phyloP scores from a whole-genome alignment of 805 yeast species.

The Diddensiella transvaalensis region DNA sequence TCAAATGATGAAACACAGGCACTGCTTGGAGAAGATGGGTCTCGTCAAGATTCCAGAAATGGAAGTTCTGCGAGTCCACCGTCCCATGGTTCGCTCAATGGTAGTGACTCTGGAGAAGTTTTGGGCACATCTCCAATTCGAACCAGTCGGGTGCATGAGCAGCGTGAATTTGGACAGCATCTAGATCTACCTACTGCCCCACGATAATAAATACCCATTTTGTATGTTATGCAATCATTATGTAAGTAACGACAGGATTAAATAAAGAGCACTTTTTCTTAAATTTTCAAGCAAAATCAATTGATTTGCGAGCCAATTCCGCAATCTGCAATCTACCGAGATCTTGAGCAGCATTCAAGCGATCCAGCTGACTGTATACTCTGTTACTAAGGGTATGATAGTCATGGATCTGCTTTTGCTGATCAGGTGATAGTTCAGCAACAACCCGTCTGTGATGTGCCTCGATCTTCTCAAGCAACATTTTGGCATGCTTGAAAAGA shows the following conservation, averaged over 20 bases:
- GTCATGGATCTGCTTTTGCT: background rate
- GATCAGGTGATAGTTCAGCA: background rate
- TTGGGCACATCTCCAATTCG: constrained; percentile 24
- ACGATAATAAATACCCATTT: background rate
- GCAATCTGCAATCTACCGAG: background rate
- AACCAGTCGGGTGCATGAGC: constrained; percentile 25
- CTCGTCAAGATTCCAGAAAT: background rate
- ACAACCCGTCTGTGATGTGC: background rate
- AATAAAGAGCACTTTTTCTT: background rate
- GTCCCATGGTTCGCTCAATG: background rate
- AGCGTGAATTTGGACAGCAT: constrained; percentile 32
- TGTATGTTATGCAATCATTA: background rate
- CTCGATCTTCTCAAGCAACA: background rate
- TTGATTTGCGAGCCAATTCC: background rate
- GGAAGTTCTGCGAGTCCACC: background rate
- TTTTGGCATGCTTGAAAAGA: background rate
- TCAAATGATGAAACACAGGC: constrained; percentile 13
- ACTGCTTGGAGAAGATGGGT: constrained; percentile 6
- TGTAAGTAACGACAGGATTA: background rate
- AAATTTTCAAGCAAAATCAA: background rate
- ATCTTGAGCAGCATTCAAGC: background rate
- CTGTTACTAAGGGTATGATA: background rate
- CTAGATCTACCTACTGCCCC: constrained; percentile 22
- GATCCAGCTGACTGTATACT: background rate
- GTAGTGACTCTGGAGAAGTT: background rate